Percentiles rank a stretch among this genome's conserved stretches.
Conservation (phyloP, 805 yeast genomes). For the Torulaspora maleeae region DNA sequence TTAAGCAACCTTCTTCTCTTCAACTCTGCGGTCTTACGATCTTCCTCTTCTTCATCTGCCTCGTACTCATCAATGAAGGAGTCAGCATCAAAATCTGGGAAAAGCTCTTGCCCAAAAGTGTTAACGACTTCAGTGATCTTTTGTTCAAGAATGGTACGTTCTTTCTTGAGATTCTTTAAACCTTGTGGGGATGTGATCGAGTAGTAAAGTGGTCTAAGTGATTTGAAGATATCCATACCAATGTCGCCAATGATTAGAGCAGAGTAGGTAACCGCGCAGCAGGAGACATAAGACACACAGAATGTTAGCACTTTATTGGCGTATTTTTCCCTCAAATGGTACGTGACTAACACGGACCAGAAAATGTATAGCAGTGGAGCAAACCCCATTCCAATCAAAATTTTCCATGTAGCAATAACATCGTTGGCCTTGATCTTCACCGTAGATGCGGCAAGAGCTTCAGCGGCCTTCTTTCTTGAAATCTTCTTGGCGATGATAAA, state of each 20-base stretch:
- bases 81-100: constrained; percentile 70
- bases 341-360: constrained; percentile 62
- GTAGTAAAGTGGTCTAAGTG: constrained; percentile 73
- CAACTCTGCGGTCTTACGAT: constrained; percentile 36
- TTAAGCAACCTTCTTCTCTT: constrained; percentile 37
- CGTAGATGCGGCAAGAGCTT: constrained; percentile 79
- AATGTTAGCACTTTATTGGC: constrained; percentile 40
- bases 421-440: constrained; percentile 91
- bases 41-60: constrained; percentile 33
- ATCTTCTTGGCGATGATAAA: constrained; percentile 72
- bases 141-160: constrained; percentile 57
- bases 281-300: constrained; percentile 53
- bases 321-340: constrained; percentile 33
- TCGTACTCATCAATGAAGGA: constrained; percentile 25
- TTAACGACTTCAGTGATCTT: constrained; percentile 79
- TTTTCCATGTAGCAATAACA: constrained; percentile 96
- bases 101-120: constrained; percentile 74
- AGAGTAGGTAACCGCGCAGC: constrained; percentile 76
- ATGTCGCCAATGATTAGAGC: constrained; percentile 89
- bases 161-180: constrained; percentile 52
- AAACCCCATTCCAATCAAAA: constrained; percentile 78
- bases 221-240: constrained; percentile 83
- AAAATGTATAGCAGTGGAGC: constrained; percentile 82
- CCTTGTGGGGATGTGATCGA: constrained; percentile 57
- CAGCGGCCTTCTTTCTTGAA: constrained; percentile 64